Evolutionary conservation across 257 asterid species (phyloP).

Genomic region (Fraxinus americana): DNA sequence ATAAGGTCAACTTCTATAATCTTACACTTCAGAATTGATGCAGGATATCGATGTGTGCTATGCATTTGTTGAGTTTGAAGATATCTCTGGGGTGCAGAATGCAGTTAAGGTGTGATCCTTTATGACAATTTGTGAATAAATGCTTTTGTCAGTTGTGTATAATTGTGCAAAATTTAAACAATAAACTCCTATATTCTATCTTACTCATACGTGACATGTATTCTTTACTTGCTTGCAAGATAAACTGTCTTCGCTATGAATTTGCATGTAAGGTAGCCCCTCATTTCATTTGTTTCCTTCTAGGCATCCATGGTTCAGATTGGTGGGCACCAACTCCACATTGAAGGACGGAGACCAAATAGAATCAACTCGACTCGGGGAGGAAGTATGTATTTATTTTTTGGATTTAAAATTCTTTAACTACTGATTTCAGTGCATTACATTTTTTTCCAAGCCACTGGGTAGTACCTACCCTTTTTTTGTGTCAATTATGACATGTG

Average conservation of each 20-base stretch:
- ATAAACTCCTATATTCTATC: background rate
- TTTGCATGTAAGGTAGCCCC: background rate
- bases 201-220: background rate
- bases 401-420: background rate
- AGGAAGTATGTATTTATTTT: constrained; percentile 65
- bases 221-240: background rate
- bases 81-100: constrained; percentile 86
- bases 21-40: constrained; percentile 21
- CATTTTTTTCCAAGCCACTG: constrained; percentile 5
- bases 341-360: constrained; percentile 95
- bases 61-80: constrained; percentile 96
- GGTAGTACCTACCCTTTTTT: background rate
- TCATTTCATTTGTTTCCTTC: constrained; percentile 26
- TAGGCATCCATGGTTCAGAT: constrained; percentile 85
- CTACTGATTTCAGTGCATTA: background rate
- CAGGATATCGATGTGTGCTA: constrained; percentile 96
- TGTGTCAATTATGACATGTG: background rate
- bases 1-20: constrained; percentile 22
- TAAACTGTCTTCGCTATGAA: background rate
- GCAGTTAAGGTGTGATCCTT: constrained; percentile 74
- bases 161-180: background rate
- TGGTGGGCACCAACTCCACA: constrained; percentile 73
- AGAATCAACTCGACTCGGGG: constrained; percentile 64
- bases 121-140: constrained; percentile 4
- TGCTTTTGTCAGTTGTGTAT: background rate